Percentiles rank a stretch among this genome's conserved stretches.
phyloP scores from a whole-genome alignment of 331 rosid species.

The Acacia pycnantha region DNA sequence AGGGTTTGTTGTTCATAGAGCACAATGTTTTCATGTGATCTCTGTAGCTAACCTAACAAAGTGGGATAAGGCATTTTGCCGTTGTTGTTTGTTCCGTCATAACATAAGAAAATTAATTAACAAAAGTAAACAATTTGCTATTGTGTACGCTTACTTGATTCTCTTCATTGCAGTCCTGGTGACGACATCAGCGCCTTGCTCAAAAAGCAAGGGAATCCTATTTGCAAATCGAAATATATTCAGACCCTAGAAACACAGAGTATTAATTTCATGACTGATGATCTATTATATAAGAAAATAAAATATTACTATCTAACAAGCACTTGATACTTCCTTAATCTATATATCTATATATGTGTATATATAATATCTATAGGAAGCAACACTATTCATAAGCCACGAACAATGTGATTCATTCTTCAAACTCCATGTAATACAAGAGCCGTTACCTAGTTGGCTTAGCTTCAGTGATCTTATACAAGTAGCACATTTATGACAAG shows the following conservation, averaged over 20 bases:
- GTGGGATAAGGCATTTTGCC: not conserved
- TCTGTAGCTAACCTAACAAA: not conserved
- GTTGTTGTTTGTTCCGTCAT: not conserved
- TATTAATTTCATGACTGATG: conserved; percentile 20
- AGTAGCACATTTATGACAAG: not conserved
- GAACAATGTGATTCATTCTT: not conserved
- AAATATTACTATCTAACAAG: conserved; percentile 25
- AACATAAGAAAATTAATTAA: not conserved
- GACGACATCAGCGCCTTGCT: conserved; percentile 99
- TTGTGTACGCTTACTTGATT: conserved; percentile 61
- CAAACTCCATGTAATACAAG: not conserved
- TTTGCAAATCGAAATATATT: conserved; percentile 96
- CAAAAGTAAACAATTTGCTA: conserved; percentile 23
- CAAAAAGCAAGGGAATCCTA: conserved; percentile 96
- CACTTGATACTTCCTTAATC: conserved; percentile 13
- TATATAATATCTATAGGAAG: not conserved
- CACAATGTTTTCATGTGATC: not conserved
- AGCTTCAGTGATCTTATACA: not conserved
- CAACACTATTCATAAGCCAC: not conserved
- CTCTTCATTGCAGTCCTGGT: conserved; percentile 90
- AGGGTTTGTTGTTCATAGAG: not conserved
- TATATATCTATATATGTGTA: not conserved
- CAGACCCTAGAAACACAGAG: conserved; percentile 66
- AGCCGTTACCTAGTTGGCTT: not conserved
- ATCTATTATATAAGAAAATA: conserved; percentile 26